A percentile compares a stretch with the other conserved stretches of the same genome.
These are phyloP conservation scores for Vitis hybrid DNA, from an alignment of 177 flowering plant species.

Conservation along the genomic window DNA sequence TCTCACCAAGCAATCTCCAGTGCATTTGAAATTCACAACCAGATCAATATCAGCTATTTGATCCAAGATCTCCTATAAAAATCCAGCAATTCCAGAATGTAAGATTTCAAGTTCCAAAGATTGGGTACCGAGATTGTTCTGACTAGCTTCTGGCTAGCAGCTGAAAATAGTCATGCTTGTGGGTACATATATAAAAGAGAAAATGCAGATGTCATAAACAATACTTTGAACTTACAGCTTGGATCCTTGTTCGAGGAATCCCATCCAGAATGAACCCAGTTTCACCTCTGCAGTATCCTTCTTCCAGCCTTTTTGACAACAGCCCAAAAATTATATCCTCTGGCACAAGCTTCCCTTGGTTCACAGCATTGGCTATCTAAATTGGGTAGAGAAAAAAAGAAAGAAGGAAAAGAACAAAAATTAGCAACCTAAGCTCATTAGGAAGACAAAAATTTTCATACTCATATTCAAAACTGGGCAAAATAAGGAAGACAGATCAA, in stretches of 20 bases:
- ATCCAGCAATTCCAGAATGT: background rate
- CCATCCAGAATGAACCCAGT: conserved; percentile 63
- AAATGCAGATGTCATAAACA: background rate
- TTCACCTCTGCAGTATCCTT: conserved; percentile 77
- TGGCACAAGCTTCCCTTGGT: conserved; percentile 75
- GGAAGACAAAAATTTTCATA: background rate
- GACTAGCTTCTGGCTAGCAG: too few relatives aligned
- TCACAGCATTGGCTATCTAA: conserved; percentile 77
- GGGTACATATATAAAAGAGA: too few relatives aligned
- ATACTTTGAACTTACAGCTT: conserved; percentile 69
- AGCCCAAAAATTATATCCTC: conserved; percentile 78
- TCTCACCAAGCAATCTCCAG: conserved; percentile 34
- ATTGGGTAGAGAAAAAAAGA: background rate
- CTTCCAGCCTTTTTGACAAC: conserved; percentile 83
- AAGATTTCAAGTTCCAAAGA: too few relatives aligned
- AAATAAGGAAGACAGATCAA: too few relatives aligned
- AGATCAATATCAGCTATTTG: conserved; percentile 86
- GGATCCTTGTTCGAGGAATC: conserved; percentile 74
- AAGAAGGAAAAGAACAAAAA: background rate
- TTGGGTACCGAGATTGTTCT: too few relatives aligned
- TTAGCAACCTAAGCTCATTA: background rate
- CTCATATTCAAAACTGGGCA: background rate
- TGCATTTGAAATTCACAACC: conserved; percentile 81
- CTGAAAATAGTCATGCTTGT: too few relatives aligned
- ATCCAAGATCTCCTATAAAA: conserved; percentile 77